Conservation (phyloP, 371 early-diverging fungal genomes). For the Mortierella polycephala region DNA sequence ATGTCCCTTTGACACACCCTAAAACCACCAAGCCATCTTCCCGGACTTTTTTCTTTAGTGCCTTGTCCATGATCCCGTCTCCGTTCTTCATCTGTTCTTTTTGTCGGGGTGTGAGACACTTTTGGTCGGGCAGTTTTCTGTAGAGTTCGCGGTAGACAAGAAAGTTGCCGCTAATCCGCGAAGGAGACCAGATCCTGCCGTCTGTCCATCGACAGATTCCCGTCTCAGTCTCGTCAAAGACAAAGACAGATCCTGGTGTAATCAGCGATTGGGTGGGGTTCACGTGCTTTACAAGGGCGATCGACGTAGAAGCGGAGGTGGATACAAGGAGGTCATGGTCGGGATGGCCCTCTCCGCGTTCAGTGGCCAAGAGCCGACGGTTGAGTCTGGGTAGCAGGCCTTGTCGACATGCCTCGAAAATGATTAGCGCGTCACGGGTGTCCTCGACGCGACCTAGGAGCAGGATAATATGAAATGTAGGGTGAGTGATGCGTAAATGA, state of each 20-base stretch:
- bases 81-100: slow-evolving; percentile 31
- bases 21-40: slow-evolving; percentile 31
- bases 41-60: slow-evolving; percentile 17
- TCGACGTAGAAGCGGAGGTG: slow-evolving; percentile 56
- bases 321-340: slow-evolving; percentile 27
- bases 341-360: slow-evolving; percentile 60
- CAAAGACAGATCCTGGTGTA: slow-evolving; percentile 76
- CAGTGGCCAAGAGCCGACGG: slow-evolving; percentile 67
- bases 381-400: slow-evolving; percentile 74
- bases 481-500: not conserved
- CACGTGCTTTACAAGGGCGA: not conserved
- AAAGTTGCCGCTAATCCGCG: slow-evolving; percentile 81
- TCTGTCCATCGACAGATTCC: slow-evolving; percentile 94
- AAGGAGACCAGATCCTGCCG: slow-evolving; percentile 87
- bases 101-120: slow-evolving; percentile 35
- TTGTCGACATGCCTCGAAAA: slow-evolving; percentile 86
- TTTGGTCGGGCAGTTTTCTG: slow-evolving; percentile 54
- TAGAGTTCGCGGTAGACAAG: slow-evolving; percentile 82
- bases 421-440: slow-evolving; percentile 81
- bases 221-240: slow-evolving; percentile 89
- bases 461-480: not conserved
- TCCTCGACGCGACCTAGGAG: slow-evolving; percentile 74
- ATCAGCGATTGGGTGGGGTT: slow-evolving; percentile 22
- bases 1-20: slow-evolving; percentile 57
- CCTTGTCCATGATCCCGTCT: slow-evolving; percentile 20